A percentile compares a stretch with the other conserved stretches of the same genome.
Evolutionary conservation across 2,329 filamentous ascomycete genomes (phyloP).

Genomic region (Beauveria bassiana): DNA sequence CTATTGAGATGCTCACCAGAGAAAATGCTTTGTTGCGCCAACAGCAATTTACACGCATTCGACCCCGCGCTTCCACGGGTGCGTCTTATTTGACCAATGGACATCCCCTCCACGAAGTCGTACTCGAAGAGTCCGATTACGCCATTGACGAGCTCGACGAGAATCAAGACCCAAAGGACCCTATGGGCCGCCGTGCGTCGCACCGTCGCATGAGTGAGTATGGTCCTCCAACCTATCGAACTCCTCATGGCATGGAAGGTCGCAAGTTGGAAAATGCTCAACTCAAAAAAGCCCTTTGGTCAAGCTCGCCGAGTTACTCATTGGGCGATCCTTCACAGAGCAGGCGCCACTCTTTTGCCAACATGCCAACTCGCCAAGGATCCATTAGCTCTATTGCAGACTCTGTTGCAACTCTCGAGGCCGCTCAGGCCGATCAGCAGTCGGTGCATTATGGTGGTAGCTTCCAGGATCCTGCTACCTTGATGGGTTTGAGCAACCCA

Average conservation of each 20-base stretch:
- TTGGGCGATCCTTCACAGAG: slow-evolving; percentile 61
- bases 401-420: slow-evolving; percentile 38
- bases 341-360: slow-evolving; percentile 72
- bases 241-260: slow-evolving; percentile 47
- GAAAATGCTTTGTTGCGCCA: slow-evolving; percentile 57
- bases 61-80: slow-evolving; percentile 51
- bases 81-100: slow-evolving; percentile 48
- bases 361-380: slow-evolving; percentile 55
- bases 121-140: slow-evolving; percentile 60
- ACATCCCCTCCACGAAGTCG: slow-evolving; percentile 50
- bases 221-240: slow-evolving; percentile 37
- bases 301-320: slow-evolving; percentile 61
- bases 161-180: slow-evolving; percentile 40
- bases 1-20: slow-evolving; percentile 53
- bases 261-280: slow-evolving; percentile 51
- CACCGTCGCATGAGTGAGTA: slow-evolving; percentile 52
- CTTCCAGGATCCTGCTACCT: slow-evolving; percentile 30
- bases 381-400: slow-evolving; percentile 56
- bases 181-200: slow-evolving; percentile 38
- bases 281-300: slow-evolving; percentile 63
- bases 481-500: slow-evolving; percentile 18
- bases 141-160: slow-evolving; percentile 68
- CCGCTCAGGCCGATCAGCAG: slow-evolving; percentile 34
- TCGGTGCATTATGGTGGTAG: slow-evolving; percentile 31
- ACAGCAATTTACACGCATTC: slow-evolving; percentile 40